Base-by-base conservation (phyloP, 306 rosid genomes). In the barrel medic (Medicago truncatula) region DNA sequence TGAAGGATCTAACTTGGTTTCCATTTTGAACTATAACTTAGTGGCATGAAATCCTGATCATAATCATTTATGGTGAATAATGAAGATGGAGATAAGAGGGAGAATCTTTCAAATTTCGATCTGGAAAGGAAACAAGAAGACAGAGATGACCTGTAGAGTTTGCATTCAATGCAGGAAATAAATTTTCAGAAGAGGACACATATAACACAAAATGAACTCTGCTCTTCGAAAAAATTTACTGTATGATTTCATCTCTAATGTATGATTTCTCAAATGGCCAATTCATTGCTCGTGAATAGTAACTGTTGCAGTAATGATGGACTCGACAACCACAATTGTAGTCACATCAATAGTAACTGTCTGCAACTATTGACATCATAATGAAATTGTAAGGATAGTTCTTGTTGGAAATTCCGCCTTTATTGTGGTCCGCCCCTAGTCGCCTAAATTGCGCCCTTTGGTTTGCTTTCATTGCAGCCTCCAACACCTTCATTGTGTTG, bases 211-310 rank as follows among this genome's bases (percentile, higher is more conserved):
- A 61, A 34, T 61, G 20, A 14, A 61, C 18, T n/a, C 61, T 18
- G 2, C 61, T 18, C 61, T 54, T 18, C 18, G 61, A 54, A 9
- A 54, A 18, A 18, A 54, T 18, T 0, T 17, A 8, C 4, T 3
- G 31, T 28, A 28, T 28, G 31, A n/a, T 68, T 75, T 9, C 70
- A 72, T 66, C 46, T 36, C 13, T 13, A 49, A 34, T 13, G 73
- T 3, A 77, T 59, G 13, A 71, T 56, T 72, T 57, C 57, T 76
- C 67, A 72, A 34, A 50, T 49, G 66, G 36, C 43, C 67, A 73
- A 31, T 56, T 61, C 16, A 1, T 61, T 74, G 21, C 71, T 78
- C 69, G 57, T 38, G 34, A 69, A 74, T 21, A 83, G n/a, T n/a
- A n/a, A n/a, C n/a, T n/a, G 28, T 46, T 69, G 20, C 4, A 6